Evolutionary conservation across 202 grass and related monocot genomes (phyloP).

Genomic region (Alloteropsis angusta): DNA sequence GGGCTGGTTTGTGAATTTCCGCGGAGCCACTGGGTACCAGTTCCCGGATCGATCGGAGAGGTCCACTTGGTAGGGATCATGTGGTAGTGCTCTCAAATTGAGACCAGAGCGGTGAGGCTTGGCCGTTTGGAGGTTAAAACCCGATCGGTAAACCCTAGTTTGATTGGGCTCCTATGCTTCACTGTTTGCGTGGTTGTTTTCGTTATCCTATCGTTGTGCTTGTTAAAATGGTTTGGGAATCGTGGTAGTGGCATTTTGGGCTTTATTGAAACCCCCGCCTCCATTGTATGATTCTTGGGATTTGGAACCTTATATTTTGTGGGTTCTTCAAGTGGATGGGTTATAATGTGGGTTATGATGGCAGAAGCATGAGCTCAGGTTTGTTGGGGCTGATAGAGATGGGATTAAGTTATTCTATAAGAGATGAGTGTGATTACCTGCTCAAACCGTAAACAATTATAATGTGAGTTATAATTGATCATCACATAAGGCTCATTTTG

Average conservation of each 20-base stretch:
- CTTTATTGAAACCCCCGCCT: not conserved
- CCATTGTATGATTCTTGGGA: not conserved
- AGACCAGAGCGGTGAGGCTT: not conserved
- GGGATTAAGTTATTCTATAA: not conserved
- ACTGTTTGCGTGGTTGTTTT: not conserved
- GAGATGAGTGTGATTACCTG: slow-evolving; percentile 1
- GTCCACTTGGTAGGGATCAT: not conserved
- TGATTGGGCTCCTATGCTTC: not conserved
- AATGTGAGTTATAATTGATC: not conserved
- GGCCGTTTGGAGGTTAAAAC: not conserved
- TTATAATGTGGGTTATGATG: not conserved
- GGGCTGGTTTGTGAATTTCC: not conserved
- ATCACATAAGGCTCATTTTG: not conserved
- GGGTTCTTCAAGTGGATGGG: not conserved
- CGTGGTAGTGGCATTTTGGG: not conserved
- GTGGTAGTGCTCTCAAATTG: not conserved
- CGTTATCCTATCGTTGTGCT: not conserved
- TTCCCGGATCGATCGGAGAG: not conserved
- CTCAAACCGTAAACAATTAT: not conserved
- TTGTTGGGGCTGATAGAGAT: not conserved
- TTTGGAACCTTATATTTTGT: not conserved
- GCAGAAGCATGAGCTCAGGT: not conserved
- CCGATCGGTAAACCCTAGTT: slow-evolving; percentile 19
- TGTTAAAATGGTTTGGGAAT: not conserved
- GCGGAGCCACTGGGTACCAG: not conserved